Base-by-base conservation (phyloP, 768 basidiomycete species). In the Gymnopilus junonius region DNA sequence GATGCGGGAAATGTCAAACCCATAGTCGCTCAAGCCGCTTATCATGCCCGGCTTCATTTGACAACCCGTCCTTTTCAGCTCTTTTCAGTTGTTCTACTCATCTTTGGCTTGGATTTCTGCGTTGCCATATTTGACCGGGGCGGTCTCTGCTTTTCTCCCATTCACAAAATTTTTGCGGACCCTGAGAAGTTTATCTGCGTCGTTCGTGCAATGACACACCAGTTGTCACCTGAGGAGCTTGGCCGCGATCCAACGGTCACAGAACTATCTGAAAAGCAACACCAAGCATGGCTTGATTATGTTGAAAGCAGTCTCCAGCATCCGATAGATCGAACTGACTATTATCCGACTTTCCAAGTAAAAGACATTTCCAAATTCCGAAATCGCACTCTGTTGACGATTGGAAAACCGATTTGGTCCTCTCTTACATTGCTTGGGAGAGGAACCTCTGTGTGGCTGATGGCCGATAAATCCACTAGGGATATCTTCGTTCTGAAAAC, bases 101-200 rank as follows among this genome's bases (percentile, higher is more conserved):
- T 76, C 54, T 74, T 67, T 25, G 74, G 75, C 8, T 57, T 58
- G 14, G 29, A 68, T 15, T 77, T 77, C 57, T 70, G 65, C 34
- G 73, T 76, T 40, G 73, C 63, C 15, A 73, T 76, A 40, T 75
- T 73, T 55, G 75, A 76, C n/a, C n/a, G n/a, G 40, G 70, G 59
- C 25, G 76, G 76, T 11, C 70, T 72, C 35, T 45, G 56, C 7
- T 59, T 74, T 56, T 76, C 74, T 35, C 66, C 65, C 15, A 50
- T 60, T 27, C 65, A 63, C 46, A 64, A 75, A 54, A 72, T 76
- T 63, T 69, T 55, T 54, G 25, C 45, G 7, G 59, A 74, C 48
- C 56, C 61, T 3, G 54, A 65, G 12, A 63, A 64, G 4, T 71
- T 76, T 61, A 65, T 76, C 43, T 66, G 66, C 29, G 71, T 71